A percentile compares a stretch with the other conserved stretches of the same genome.
Conservation (phyloP, 2,329 filamentous ascomycete genomes). For the Cladosporium sp. region DNA sequence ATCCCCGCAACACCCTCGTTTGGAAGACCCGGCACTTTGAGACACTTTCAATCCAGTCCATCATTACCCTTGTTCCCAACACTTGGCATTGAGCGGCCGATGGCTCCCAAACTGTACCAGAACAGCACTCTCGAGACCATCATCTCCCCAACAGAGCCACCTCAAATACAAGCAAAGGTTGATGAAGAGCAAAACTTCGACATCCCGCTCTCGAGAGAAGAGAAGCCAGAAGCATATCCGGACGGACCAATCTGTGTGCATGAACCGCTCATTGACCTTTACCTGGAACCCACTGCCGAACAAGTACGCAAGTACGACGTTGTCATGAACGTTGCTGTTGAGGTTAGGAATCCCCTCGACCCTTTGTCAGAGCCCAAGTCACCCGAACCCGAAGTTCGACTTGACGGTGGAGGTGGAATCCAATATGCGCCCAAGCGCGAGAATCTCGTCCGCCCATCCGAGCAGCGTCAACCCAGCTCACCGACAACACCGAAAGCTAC, state of each 20-base stretch:
- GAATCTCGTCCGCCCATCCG: neutral
- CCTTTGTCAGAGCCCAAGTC: conserved; percentile 18
- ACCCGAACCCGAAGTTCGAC: conserved; percentile 30
- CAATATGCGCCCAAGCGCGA: conserved; percentile 27
- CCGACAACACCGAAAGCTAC: conserved; percentile 52
- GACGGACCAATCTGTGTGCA: conserved; percentile 80
- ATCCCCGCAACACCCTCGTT: conserved; percentile 57
- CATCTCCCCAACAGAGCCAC: conserved; percentile 23
- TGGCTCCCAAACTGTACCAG: neutral
- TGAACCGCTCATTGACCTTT: conserved; percentile 71
- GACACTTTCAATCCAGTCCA: conserved; percentile 60
- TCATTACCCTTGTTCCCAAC: conserved; percentile 53
- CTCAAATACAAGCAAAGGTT: conserved; percentile 36
- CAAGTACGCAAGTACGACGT: conserved; percentile 76
- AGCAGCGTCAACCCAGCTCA: conserved; percentile 29
- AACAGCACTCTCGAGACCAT: conserved; percentile 26
- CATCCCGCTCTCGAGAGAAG: conserved; percentile 56
- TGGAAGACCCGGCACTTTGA: conserved; percentile 47
- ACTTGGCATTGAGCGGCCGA: conserved; percentile 24
- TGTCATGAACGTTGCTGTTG: conserved; percentile 77
- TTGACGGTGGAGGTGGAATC: conserved; percentile 30
- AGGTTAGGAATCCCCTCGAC: conserved; percentile 71
- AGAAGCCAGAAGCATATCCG: conserved; percentile 76
- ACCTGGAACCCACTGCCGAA: conserved; percentile 73
- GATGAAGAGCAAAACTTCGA: conserved; percentile 51